These are phyloP conservation scores for Berkeleyomyces rouxiae DNA, from an alignment of 2,329 filamentous ascomycete species.

Conservation along the genomic window DNA sequence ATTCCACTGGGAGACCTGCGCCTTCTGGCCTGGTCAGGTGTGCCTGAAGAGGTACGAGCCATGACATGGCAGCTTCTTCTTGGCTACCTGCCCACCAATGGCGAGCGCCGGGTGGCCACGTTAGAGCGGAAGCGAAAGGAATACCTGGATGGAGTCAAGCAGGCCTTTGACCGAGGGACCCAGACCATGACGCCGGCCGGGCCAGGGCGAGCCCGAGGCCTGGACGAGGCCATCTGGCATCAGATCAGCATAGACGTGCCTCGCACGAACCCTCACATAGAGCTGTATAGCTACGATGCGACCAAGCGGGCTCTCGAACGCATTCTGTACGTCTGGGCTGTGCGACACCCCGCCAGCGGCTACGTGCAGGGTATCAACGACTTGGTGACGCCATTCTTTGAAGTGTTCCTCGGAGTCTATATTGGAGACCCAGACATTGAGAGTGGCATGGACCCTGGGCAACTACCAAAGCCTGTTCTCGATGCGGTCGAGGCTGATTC, in stretches of 20 bases:
- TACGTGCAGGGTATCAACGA: conserved; percentile 99
- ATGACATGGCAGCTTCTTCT: conserved; percentile 98
- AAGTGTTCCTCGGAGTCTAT: conserved; percentile 88
- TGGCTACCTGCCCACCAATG: conserved; percentile 92
- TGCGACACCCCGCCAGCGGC: conserved; percentile 88
- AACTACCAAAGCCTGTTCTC: conserved; percentile 74
- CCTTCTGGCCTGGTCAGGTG: conserved; percentile 78
- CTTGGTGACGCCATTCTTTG: conserved; percentile 92
- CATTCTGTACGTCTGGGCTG: conserved; percentile 94
- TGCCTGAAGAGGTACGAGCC: conserved; percentile 85
- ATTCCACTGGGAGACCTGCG: conserved; percentile 74
- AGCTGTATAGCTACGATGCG: conserved; percentile 87
- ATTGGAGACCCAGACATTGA: conserved; percentile 90
- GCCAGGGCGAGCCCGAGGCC: conserved; percentile 36
- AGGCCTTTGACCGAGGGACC: conserved; percentile 48
- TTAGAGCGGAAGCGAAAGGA: conserved; percentile 91
- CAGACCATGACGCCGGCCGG: conserved; percentile 12
- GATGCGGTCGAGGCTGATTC: conserved; percentile 96
- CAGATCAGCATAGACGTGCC: conserved; percentile 98
- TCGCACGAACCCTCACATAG: conserved; percentile 86
- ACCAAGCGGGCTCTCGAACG: conserved; percentile 88
- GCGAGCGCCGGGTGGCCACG: conserved; percentile 75
- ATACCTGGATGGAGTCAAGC: conserved; percentile 79
- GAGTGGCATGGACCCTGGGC: conserved; percentile 89
- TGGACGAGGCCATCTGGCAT: conserved; percentile 98